Base-by-base conservation (phyloP, 768 basidiomycete species). In the Suillus paluster region DNA sequence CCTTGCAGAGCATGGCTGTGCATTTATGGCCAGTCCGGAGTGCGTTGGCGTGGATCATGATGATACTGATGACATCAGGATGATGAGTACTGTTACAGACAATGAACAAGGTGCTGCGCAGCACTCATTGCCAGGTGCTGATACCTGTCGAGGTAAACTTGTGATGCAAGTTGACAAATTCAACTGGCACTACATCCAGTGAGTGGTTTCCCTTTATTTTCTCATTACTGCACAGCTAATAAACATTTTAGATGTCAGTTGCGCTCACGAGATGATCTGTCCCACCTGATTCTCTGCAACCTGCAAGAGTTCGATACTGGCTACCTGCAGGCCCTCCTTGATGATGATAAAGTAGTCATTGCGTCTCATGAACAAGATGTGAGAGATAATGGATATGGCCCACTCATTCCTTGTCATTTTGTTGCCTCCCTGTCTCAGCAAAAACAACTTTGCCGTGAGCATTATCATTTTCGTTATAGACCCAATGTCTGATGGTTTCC, bases 311-410 rank as follows among this genome's bases (percentile, higher is more conserved):
- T 59, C 17, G 46, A 64, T 5, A 59, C 23, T 4, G 1, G 12
- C 1, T 75, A 75, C 49, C 62, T 75, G 0, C 42, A 27, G 10
- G 71, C 71, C 5, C 45, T 75, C 1, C 60, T 75, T 25, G 11
- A 12, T 11, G 30, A 46, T 10, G 15, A 60, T 4, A 41, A 61
- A 8, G 12, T 6, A 2, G 23, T 38, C 34, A 65, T 65, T 59
- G 12, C 55, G 2, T 17, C 9, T 1, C 49, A 57, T 25, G 57
- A 68, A 36, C 36, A 42, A 15, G 14, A 50, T 27, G 65, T 67
- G 5, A 60, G 54, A 25, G 39, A 11, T 4, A 2, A 53, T 5
- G 67, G 63, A 0, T 71, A 70, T 61, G 71, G 72, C 3, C 72
- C 72, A 0, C 65, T 65, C 12, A 42, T 39, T 6, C 67, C 67